Percentiles rank a stretch among this genome's conserved stretches.
Evolutionary conservation across 345 rosid species (phyloP).

Genomic region (Pseudoturritis turrita): DNA sequence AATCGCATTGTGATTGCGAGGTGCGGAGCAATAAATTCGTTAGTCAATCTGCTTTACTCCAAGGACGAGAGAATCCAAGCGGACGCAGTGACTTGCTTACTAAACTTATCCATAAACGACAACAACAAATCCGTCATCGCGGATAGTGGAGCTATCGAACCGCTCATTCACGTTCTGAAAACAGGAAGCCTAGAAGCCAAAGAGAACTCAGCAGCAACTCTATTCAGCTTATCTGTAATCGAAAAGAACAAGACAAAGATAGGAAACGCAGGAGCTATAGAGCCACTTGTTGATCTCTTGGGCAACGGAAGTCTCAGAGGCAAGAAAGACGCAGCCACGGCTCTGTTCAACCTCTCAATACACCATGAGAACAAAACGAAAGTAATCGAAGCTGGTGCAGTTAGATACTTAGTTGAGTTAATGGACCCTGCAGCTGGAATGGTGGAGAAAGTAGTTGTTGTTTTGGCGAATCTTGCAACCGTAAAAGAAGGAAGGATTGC

Average conservation of each 20-base stretch:
- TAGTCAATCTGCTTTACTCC: slow-evolving; percentile 62
- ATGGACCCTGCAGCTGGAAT: slow-evolving; percentile 92
- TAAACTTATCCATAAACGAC: slow-evolving; percentile 77
- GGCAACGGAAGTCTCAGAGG: slow-evolving; percentile 82
- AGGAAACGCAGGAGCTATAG: slow-evolving; percentile 79
- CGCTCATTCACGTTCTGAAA: slow-evolving; percentile 71
- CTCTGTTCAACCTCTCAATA: slow-evolving; percentile 76
- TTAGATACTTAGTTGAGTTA: slow-evolving; percentile 76
- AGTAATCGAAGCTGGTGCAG: slow-evolving; percentile 87
- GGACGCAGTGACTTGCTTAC: slow-evolving; percentile 84
- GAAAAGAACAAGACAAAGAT: slow-evolving; percentile 81
- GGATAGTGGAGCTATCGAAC: slow-evolving; percentile 68
- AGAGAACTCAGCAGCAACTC: slow-evolving; percentile 85
- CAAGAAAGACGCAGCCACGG: slow-evolving; percentile 91
- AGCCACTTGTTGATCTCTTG: slow-evolving; percentile 79
- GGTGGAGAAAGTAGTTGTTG: slow-evolving; percentile 94
- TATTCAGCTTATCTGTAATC: slow-evolving; percentile 76
- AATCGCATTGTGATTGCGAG: slow-evolving; percentile 74
- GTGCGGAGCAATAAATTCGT: slow-evolving; percentile 58
- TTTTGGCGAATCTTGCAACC: slow-evolving; percentile 89
- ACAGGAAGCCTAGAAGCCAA: slow-evolving; percentile 84
- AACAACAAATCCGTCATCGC: slow-evolving; percentile 73
- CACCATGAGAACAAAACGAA: slow-evolving; percentile 74
- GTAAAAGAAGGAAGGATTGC: slow-evolving; percentile 66
- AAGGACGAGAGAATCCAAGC: slow-evolving; percentile 57